Percentiles rank a stretch among this genome's conserved stretches.
Evolutionary conservation across 495 filamentous ascomycete genomes (phyloP).

Genomic region (Glarea lozoyensis): DNA sequence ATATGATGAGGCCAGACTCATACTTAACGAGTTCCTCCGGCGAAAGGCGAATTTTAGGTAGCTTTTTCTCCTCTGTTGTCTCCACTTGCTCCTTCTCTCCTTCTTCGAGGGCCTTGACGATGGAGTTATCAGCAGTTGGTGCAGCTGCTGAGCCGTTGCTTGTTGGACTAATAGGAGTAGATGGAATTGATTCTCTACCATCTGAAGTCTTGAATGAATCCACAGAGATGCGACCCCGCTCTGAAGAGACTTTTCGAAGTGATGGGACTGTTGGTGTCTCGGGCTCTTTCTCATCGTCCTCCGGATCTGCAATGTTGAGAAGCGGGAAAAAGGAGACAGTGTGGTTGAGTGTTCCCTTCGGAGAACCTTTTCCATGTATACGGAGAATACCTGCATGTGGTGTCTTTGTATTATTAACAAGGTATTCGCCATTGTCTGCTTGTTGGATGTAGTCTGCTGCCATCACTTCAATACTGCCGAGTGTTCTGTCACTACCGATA

Average conservation of each 20-base stretch:
- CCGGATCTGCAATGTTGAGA: constrained; percentile 80
- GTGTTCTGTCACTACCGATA: constrained; percentile 74
- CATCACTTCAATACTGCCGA: constrained; percentile 69
- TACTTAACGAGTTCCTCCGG: constrained; percentile 73
- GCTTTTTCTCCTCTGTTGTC: constrained; percentile 36
- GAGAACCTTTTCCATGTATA: constrained; percentile 52
- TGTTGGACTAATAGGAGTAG: constrained; percentile 8
- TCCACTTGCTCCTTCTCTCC: constrained; percentile 49
- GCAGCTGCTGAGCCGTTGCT: background rate
- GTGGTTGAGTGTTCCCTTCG: constrained; percentile 77
- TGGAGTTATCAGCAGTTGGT: constrained; percentile 21
- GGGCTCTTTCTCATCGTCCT: constrained; percentile 61
- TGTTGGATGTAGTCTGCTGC: constrained; percentile 71
- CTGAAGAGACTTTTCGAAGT: constrained; percentile 14
- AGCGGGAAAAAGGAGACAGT: constrained; percentile 86
- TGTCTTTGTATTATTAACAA: constrained; percentile 68
- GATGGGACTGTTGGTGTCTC: constrained; percentile 24
- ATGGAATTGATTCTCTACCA: constrained; percentile 8
- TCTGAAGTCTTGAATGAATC: constrained; percentile 2
- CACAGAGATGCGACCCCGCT: constrained; percentile 15
- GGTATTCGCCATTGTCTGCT: constrained; percentile 70
- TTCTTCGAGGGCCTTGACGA: constrained; percentile 32
- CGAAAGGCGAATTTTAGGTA: constrained; percentile 68
- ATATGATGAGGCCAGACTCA: constrained; percentile 88
- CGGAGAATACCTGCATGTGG: constrained; percentile 51